Percentiles rank a stretch among this genome's conserved stretches.
Evolutionary conservation across 345 rosid species (phyloP).

Genomic region (Stellera chamaejasme): DNA sequence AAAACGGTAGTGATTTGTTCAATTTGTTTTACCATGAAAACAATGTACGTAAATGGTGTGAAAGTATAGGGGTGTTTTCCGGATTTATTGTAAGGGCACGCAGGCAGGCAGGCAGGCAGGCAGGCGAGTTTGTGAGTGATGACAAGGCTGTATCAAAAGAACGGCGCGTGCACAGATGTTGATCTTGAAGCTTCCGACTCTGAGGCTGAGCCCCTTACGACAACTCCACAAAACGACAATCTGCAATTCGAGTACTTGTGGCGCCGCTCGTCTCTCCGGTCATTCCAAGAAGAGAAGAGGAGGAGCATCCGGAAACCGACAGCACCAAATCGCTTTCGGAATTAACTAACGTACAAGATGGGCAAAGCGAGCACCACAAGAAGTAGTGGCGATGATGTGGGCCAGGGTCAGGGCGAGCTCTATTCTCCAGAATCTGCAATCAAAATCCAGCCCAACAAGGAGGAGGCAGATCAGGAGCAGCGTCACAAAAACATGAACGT

Average conservation of each 20-base stretch:
- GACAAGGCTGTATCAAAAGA: too few relatives aligned
- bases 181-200: too few relatives aligned
- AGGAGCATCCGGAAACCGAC: not conserved
- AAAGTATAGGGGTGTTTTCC: too few relatives aligned
- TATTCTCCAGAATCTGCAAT: conserved; percentile 12
- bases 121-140: too few relatives aligned
- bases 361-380: not conserved
- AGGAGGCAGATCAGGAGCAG: not conserved
- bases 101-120: too few relatives aligned
- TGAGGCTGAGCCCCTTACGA: too few relatives aligned
- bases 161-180: too few relatives aligned
- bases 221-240: too few relatives aligned
- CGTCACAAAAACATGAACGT: conserved; percentile 10
- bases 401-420: conserved; percentile 8
- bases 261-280: conserved; percentile 4
- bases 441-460: not conserved
- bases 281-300: not conserved
- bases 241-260: not conserved
- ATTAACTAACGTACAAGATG: not conserved
- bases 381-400: not conserved
- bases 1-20: too few relatives aligned
- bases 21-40: too few relatives aligned
- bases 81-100: too few relatives aligned
- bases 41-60: too few relatives aligned
- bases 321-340: conserved; percentile 1